Evolutionary conservation across 768 basidiomycete genomes (phyloP).

Genomic region (Termitomyces sp.): DNA sequence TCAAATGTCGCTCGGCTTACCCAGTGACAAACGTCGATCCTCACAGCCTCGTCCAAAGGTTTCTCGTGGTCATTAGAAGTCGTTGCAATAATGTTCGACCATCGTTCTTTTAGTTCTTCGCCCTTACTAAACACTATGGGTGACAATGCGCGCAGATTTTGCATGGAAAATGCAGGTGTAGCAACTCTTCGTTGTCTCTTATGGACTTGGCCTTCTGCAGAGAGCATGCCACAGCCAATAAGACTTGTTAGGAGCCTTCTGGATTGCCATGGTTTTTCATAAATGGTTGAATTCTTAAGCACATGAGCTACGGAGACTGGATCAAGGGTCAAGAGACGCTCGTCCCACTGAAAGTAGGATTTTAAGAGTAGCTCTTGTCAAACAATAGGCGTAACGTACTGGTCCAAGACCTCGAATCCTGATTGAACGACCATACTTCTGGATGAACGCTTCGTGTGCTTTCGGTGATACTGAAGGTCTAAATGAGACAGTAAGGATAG

Average conservation of each 20-base stretch:
- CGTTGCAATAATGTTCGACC: slow-evolving; percentile 40
- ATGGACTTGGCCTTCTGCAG: slow-evolving; percentile 73
- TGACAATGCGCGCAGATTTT: slow-evolving; percentile 65
- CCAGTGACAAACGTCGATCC: slow-evolving; percentile 76
- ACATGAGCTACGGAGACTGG: slow-evolving; percentile 70
- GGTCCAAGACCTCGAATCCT: slow-evolving; percentile 63
- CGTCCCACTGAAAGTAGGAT: slow-evolving; percentile 52
- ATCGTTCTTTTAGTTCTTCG: slow-evolving; percentile 51
- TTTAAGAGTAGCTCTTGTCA: background rate
- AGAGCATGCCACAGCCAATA: slow-evolving; percentile 80
- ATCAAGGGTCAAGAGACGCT: slow-evolving; percentile 77
- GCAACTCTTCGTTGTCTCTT: slow-evolving; percentile 75
- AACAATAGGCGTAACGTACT: slow-evolving; percentile 33
- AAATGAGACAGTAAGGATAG: background rate
- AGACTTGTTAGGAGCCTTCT: slow-evolving; percentile 67
- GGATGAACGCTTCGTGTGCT: slow-evolving; percentile 46
- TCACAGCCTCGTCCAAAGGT: slow-evolving; percentile 20
- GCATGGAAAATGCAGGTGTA: slow-evolving; percentile 75
- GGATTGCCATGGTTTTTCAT: slow-evolving; percentile 83
- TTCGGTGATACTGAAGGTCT: slow-evolving; percentile 49
- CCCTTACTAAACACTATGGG: slow-evolving; percentile 72
- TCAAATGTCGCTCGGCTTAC: slow-evolving; percentile 83
- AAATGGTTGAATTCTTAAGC: slow-evolving; percentile 62
- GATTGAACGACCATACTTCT: slow-evolving; percentile 63
- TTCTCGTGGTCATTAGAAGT: background rate